Evolutionary conservation across 2,329 filamentous ascomycete genomes (phyloP).

Genomic region (Penicillium polonicum): DNA sequence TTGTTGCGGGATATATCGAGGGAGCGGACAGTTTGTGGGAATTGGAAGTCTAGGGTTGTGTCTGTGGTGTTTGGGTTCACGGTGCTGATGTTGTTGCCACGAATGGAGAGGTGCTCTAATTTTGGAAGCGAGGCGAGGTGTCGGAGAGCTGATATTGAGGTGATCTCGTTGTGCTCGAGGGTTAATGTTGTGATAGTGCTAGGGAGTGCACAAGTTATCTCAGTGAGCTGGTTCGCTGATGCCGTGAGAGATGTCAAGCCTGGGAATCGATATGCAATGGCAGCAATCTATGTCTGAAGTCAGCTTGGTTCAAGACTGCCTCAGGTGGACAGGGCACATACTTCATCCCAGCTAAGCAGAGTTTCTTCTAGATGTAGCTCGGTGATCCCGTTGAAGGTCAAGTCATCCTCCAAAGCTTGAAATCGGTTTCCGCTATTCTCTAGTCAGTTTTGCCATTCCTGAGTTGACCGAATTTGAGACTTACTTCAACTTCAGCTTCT

Average conservation of each 20-base stretch:
- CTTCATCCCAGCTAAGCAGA: slow-evolving; percentile 64
- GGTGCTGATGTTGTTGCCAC: slow-evolving; percentile 68
- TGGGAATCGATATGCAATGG: slow-evolving; percentile 36
- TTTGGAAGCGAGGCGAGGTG: slow-evolving; percentile 54
- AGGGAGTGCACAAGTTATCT: slow-evolving; percentile 31
- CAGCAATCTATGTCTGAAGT: slow-evolving; percentile 33
- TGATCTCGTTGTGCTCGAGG: slow-evolving; percentile 50
- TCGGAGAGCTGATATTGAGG: slow-evolving; percentile 41
- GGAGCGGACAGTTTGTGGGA: slow-evolving; percentile 58
- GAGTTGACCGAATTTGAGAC: slow-evolving; percentile 24
- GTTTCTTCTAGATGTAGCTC: slow-evolving; percentile 68
- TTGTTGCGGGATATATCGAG: slow-evolving; percentile 73
- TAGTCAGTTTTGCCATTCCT: slow-evolving; percentile 15
- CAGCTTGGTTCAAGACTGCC: slow-evolving; percentile 9
- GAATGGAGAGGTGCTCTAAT: slow-evolving; percentile 59
- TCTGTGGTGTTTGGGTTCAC: slow-evolving; percentile 37
- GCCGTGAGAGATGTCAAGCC: slow-evolving; percentile 34
- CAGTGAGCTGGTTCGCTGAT: slow-evolving; percentile 39
- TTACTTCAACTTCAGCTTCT: slow-evolving; percentile 69
- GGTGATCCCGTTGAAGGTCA: slow-evolving; percentile 52
- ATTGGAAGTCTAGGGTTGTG: slow-evolving; percentile 45
- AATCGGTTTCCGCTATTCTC: slow-evolving; percentile 69
- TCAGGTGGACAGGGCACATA: slow-evolving; percentile 40
- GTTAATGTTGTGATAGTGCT: slow-evolving; percentile 45
- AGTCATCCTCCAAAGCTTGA: slow-evolving; percentile 39